Conservation (phyloP, 371 early-diverging fungal genomes). For the Blakeslea trispora region DNA sequence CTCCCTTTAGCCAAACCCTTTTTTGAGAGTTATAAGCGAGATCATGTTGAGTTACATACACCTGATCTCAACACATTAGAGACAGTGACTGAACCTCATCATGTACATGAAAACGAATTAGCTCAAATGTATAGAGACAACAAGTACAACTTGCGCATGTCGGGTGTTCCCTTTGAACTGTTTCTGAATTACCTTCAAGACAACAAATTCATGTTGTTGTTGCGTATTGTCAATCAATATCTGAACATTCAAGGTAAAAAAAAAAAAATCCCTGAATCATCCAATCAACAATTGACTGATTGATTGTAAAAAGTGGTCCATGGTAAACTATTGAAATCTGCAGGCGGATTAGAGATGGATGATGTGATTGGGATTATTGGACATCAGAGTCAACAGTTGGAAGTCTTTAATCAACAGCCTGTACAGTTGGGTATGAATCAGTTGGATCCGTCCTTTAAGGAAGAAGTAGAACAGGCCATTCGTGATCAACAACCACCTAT, state of each 20-base stretch:
- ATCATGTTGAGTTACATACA: conserved; percentile 77
- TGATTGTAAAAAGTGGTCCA: conserved; percentile 28
- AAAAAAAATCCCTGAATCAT: background rate
- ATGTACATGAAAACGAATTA: conserved; percentile 82
- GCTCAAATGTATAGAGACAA: conserved; percentile 79
- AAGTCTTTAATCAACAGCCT: conserved; percentile 74
- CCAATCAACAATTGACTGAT: background rate
- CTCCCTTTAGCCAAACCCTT: conserved; percentile 67
- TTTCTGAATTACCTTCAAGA: conserved; percentile 93
- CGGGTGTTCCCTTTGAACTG: conserved; percentile 88
- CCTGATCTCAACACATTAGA: conserved; percentile 66
- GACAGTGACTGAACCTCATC: conserved; percentile 71
- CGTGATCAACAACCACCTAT: conserved; percentile 29
- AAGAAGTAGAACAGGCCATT: conserved; percentile 44
- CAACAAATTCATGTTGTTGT: conserved; percentile 82
- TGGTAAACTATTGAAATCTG: conserved; percentile 37
- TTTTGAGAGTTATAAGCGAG: conserved; percentile 70
- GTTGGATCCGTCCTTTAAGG: conserved; percentile 39
- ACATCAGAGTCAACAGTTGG: conserved; percentile 76
- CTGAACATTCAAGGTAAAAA: conserved; percentile 77
- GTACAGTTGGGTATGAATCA: conserved; percentile 42
- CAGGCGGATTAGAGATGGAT: conserved; percentile 51
- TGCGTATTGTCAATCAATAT: conserved; percentile 92
- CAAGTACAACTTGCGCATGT: conserved; percentile 89
- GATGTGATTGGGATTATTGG: conserved; percentile 82